Evolutionary conservation across 208 protist species (phyloP), one percentile per base, ranked within the genome.

Genomic region (Zelonia costaricensis): DNA sequence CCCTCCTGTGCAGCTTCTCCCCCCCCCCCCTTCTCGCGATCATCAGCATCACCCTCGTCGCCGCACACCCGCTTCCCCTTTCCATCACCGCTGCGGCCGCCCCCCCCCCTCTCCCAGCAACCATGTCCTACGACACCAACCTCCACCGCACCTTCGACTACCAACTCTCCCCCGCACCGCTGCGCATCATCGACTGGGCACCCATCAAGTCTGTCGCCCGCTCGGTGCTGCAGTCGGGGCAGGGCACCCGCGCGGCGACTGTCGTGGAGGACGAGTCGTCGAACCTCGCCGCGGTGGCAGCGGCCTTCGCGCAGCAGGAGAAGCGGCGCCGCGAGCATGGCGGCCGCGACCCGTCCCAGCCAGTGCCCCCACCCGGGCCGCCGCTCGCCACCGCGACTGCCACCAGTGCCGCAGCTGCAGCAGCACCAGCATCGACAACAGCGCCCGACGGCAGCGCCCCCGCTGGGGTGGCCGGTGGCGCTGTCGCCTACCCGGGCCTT

Each of bases 91-190:
- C 30, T 18, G 15, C 18, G 16, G 8, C 48, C 60, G 18, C 33
- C 16, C 23, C 39, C 22, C 28, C 28, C 33, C 40, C 13, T 44
- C 31, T 28, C 13, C 12, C 12, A 9, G 23, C 9, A 40, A 57
- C 2, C 38, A 86, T 89, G 72, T 63, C 75, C 18, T 78, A 78
- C 45, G 74, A 90, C 35, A 76, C 65, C 20, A 78, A 79, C 57
- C 64, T 93, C 0, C 84, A 89, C 40, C 81, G 78, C 43, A 93
- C 79, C 51, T 93, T 91, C 54, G 84, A 91, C 65, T 80, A 82
- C 68, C 82, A 91, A 52, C 63, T 93, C 22, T 91, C 77, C 51
- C 71, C 84, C 10, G 70, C 69, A 0, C 45, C 83, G 3, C 68
- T 77, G 15, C 55, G 63, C 22, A 78, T 91, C 20, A 84, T 93